phyloP scores from a whole-genome alignment of 768 basidiomycete genomes.

The Boletus patriciae region DNA sequence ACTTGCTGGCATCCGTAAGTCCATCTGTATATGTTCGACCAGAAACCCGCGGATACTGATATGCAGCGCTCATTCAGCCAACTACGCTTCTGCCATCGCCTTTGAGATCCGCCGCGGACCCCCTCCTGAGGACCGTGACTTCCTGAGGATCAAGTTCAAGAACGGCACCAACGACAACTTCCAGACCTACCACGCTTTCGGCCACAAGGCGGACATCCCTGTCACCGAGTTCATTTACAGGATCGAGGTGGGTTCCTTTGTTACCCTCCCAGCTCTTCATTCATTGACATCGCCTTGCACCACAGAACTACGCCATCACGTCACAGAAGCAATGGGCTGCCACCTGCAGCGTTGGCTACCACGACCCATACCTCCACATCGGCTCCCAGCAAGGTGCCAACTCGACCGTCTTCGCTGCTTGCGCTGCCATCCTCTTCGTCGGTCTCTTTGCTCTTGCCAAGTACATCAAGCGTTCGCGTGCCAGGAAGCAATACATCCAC shows the following conservation, averaged over 20 bases:
- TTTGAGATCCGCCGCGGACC: slow-evolving; percentile 78
- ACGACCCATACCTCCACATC: slow-evolving; percentile 35
- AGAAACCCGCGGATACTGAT: slow-evolving; percentile 14
- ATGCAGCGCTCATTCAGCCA: slow-evolving; percentile 43
- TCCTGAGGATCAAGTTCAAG: slow-evolving; percentile 82
- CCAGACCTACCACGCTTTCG: slow-evolving; percentile 70
- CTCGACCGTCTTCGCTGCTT: slow-evolving; percentile 33
- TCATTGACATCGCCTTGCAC: neutral
- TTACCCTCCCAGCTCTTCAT: neutral
- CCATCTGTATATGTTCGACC: neutral
- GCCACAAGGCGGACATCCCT: slow-evolving; percentile 72
- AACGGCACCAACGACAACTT: slow-evolving; percentile 71
- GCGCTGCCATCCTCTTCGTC: slow-evolving; percentile 39
- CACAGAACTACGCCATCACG: slow-evolving; percentile 46
- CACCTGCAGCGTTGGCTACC: slow-evolving; percentile 36
- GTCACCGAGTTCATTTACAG: slow-evolving; percentile 85
- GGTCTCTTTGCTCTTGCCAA: slow-evolving; percentile 36
- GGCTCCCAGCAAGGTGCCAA: slow-evolving; percentile 32
- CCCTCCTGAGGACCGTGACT: slow-evolving; percentile 75
- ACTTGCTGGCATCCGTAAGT: slow-evolving; percentile 64
- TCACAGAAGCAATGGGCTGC: slow-evolving; percentile 47
- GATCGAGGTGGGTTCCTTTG: slow-evolving; percentile 53
- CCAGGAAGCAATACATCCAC: slow-evolving; percentile 35
- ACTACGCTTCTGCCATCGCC: slow-evolving; percentile 70
- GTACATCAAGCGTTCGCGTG: slow-evolving; percentile 36